Conservation (phyloP, 2,329 filamentous ascomycete species). For the Aspergillus pseudotamarii region DNA sequence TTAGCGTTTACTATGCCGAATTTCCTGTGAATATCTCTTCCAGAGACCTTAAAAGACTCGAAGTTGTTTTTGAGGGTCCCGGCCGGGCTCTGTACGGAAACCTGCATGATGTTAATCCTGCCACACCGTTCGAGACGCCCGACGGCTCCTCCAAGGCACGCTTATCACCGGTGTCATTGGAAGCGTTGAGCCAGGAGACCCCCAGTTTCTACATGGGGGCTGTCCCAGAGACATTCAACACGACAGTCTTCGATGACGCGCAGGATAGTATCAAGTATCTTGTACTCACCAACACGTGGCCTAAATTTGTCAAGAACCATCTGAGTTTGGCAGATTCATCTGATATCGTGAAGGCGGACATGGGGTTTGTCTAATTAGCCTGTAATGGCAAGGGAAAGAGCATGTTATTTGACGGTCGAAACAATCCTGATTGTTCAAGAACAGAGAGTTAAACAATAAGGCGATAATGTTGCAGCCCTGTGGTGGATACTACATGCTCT, state of each 20-base stretch:
- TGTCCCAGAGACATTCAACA: slow-evolving; percentile 51
- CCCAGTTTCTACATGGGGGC: slow-evolving; percentile 21
- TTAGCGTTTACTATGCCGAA: slow-evolving; percentile 63
- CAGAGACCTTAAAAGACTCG: slow-evolving; percentile 56
- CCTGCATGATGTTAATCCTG: slow-evolving; percentile 45
- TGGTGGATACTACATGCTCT: too few species aligned
- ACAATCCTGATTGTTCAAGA: too few species aligned
- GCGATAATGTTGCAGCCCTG: too few species aligned
- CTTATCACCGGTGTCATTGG: slow-evolving; percentile 24
- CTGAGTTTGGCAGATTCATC: too few species aligned
- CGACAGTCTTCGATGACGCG: slow-evolving; percentile 60
- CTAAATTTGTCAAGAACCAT: slow-evolving; percentile 37
- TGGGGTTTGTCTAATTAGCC: too few species aligned
- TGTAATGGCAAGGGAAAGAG: too few species aligned
- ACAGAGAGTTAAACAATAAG: too few species aligned
- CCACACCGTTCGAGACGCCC: slow-evolving; percentile 36
- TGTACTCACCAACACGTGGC: slow-evolving; percentile 70
- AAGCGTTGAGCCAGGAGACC: slow-evolving; percentile 23
- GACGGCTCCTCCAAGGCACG: slow-evolving; percentile 23
- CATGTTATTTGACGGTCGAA: too few species aligned
- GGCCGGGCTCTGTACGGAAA: slow-evolving; percentile 46
- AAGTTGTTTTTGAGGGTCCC: slow-evolving; percentile 60
- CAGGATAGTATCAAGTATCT: slow-evolving; percentile 66
- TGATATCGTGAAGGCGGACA: too few species aligned
- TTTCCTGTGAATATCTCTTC: slow-evolving; percentile 70